phyloP scores from a whole-genome alignment of 2,329 filamentous ascomycete genomes.

The Arthroderma uncinatum region DNA sequence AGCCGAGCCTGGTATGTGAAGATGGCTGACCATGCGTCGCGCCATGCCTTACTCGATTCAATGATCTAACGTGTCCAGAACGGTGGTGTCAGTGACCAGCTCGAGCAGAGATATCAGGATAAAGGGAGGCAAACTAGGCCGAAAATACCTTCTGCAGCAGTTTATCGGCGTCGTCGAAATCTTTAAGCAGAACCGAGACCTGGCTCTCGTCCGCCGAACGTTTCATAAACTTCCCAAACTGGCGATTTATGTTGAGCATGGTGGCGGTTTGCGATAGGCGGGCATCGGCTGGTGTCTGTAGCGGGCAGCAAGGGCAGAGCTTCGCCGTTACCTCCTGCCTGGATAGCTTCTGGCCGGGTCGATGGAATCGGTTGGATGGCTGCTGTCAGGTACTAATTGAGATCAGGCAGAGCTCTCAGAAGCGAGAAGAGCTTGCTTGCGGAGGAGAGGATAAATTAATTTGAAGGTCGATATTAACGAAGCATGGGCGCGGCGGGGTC shows the following conservation, averaged over 20 bases:
- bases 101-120: not conserved
- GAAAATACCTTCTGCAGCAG: conserved; percentile 56
- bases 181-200: conserved; percentile 60
- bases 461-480: not conserved
- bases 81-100: not conserved
- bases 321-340: not conserved
- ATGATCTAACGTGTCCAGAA: conserved; percentile 48
- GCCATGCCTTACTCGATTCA: conserved; percentile 63
- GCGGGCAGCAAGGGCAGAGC: not conserved
- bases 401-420: not conserved
- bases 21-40: conserved; percentile 66
- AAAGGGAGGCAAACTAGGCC: not conserved
- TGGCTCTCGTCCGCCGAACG: conserved; percentile 65
- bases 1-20: conserved; percentile 57
- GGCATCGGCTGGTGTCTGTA: not conserved
- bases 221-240: conserved; percentile 61
- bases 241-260: conserved; percentile 51
- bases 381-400: not conserved
- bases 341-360: not conserved
- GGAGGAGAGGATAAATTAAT: not conserved
- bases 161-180: conserved; percentile 70
- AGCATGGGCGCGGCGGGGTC: not conserved
- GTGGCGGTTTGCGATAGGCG: conserved; percentile 10
- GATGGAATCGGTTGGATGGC: not conserved
- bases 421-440: not conserved